phyloP scores from a whole-genome alignment of 345 rosid genomes.

The Chamaenerion angustifolium region DNA sequence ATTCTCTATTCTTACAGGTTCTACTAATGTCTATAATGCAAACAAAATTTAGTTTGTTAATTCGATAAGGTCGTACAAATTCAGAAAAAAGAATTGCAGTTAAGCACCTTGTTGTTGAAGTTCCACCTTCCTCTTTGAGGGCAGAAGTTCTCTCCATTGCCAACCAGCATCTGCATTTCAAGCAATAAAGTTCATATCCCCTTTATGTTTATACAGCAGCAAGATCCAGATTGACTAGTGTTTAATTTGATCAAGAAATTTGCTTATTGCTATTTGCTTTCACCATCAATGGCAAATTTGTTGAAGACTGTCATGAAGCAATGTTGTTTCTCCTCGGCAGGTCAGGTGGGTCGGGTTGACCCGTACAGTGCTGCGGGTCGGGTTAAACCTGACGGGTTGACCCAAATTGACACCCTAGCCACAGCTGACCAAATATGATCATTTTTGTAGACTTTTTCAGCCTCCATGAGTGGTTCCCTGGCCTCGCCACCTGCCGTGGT shows the following conservation, averaged over 20 bases:
- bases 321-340: too few species aligned
- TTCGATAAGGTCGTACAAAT: not conserved
- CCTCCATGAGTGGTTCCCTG: conserved; percentile 32
- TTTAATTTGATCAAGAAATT: too few species aligned
- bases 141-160: conserved; percentile 56
- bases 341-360: too few species aligned
- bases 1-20: conserved; percentile 42
- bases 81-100: not conserved
- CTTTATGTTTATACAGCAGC: too few species aligned
- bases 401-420: too few species aligned
- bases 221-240: too few species aligned
- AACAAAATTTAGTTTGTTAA: not conserved
- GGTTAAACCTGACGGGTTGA: too few species aligned
- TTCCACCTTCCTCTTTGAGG: conserved; percentile 93
- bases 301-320: too few species aligned
- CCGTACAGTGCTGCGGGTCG: too few species aligned
- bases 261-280: too few species aligned
- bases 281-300: too few species aligned
- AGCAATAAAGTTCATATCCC: not conserved
- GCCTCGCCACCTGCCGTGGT: conserved; percentile 26
- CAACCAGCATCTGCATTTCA: conserved; percentile 46
- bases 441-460: conserved; percentile 43
- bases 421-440: conserved; percentile 34
- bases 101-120: conserved; percentile 61
- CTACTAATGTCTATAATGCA: conserved; percentile 40